Evolutionary conservation across 371 early-diverging fungal genomes (phyloP).

Genomic region (Lichtheimia ornata): DNA sequence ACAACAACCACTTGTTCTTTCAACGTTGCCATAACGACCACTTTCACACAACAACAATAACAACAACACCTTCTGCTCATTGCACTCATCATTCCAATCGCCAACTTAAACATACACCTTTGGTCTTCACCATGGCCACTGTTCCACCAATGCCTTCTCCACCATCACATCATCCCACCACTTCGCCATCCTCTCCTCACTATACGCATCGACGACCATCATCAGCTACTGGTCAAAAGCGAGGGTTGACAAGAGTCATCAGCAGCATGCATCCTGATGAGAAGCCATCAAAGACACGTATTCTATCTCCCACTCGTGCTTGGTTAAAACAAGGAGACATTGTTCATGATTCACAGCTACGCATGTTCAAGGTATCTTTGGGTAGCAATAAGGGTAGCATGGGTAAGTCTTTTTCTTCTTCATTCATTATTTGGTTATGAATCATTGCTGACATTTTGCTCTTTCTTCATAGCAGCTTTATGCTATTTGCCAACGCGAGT

Average conservation of each 20-base stretch:
- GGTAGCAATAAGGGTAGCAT: slow-evolving; percentile 9
- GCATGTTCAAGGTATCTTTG: slow-evolving; percentile 24
- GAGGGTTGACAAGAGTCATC: background rate
- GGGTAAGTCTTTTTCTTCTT: background rate
- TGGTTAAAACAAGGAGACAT: slow-evolving; percentile 13
- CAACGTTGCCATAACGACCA: too few species aligned
- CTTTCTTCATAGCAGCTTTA: slow-evolving; percentile 20
- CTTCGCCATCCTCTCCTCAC: background rate
- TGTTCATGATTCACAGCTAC: slow-evolving; percentile 17
- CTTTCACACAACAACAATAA: too few species aligned
- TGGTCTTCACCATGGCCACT: background rate
- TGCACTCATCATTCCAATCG: background rate
- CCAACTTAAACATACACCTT: background rate
- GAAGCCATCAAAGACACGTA: slow-evolving; percentile 4
- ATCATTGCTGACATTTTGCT: background rate
- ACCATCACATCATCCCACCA: background rate
- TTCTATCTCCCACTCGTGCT: background rate
- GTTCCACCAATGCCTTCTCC: background rate
- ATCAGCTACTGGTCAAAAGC: background rate
- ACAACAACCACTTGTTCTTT: too few species aligned
- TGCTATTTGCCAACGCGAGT: slow-evolving; percentile 30
- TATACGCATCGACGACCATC: background rate
- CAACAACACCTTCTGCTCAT: too few species aligned
- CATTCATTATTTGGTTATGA: too few species aligned
- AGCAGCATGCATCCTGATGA: background rate